A percentile compares a stretch with the other conserved stretches of the same genome.
Evolutionary conservation across 257 asterid species (phyloP).

Genomic region (Voacanga thouarsii): DNA sequence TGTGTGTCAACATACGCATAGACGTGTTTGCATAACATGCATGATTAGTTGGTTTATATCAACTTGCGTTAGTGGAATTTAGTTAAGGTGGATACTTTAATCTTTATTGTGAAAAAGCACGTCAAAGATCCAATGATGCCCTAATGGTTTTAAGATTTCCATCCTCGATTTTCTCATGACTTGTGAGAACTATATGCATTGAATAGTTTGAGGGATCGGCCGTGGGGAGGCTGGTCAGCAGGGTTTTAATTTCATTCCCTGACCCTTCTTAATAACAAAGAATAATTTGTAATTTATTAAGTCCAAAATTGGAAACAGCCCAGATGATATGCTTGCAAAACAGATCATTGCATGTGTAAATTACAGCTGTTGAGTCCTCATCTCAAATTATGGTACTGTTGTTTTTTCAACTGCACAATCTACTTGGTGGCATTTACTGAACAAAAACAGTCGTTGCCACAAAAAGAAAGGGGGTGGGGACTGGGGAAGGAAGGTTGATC

Average conservation of each 20-base stretch:
- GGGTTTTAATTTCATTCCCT: not conserved
- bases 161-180: not conserved
- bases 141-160: no score
- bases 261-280: not conserved
- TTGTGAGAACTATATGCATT: not conserved
- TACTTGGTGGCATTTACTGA: no score
- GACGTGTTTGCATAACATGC: constrained; percentile 6
- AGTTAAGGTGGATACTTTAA: constrained; percentile 3
- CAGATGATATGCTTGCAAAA: no score
- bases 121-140: constrained; percentile 13
- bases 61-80: constrained; percentile 13
- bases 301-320: no score
- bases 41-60: not conserved
- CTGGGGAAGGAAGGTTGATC: no score
- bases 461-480: no score
- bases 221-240: not conserved
- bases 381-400: no score
- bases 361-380: no score
- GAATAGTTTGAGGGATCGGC: not conserved
- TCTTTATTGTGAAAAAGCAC: not conserved
- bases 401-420: no score
- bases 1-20: not conserved
- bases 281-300: no score
- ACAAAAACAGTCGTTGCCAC: no score
- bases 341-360: no score